Conservation (phyloP, 2,329 filamentous ascomycete species). For the Fusarium pilosicola region DNA sequence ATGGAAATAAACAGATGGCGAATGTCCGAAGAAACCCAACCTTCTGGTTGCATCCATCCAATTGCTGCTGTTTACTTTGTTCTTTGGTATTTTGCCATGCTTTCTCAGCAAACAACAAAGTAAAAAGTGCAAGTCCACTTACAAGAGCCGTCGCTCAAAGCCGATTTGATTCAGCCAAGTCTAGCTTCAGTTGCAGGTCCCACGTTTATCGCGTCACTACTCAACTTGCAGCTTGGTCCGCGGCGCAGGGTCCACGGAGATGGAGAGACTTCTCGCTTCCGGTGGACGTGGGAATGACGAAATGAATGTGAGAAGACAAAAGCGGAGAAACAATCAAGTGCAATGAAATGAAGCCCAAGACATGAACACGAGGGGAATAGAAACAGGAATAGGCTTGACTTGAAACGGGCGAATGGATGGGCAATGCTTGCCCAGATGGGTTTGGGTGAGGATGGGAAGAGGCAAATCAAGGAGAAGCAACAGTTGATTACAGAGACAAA, state of each 20-base stretch:
- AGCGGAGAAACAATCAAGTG: conserved; percentile 23
- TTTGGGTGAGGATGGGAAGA: conserved; percentile 11
- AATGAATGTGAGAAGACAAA: conserved; percentile 23
- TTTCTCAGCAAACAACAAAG: conserved; percentile 11
- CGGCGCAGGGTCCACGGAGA: conserved; percentile 27
- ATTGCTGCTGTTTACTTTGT: neutral
- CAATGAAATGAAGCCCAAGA: neutral
- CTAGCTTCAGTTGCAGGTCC: conserved; percentile 13
- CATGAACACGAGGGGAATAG: conserved; percentile 9
- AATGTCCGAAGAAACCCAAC: conserved; percentile 15
- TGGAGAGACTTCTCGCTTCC: conserved; percentile 37
- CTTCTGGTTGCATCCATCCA: conserved; percentile 12
- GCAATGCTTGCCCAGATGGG: conserved; percentile 11
- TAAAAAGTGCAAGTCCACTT: conserved; percentile 15
- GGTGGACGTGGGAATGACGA: conserved; percentile 25
- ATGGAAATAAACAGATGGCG: conserved; percentile 2
- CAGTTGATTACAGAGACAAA: conserved; percentile 25
- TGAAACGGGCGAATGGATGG: conserved; percentile 12
- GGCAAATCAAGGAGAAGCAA: conserved; percentile 24
- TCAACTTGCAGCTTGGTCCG: neutral
- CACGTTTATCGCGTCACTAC: conserved; percentile 35
- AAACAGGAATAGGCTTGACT: conserved; percentile 10
- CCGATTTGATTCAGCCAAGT: conserved; percentile 15
- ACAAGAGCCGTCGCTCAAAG: conserved; percentile 11
- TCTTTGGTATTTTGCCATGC: neutral